Evolutionary conservation across 202 grass and related monocot genomes (phyloP).

Genomic region (Schoenoplectus triqueter): DNA sequence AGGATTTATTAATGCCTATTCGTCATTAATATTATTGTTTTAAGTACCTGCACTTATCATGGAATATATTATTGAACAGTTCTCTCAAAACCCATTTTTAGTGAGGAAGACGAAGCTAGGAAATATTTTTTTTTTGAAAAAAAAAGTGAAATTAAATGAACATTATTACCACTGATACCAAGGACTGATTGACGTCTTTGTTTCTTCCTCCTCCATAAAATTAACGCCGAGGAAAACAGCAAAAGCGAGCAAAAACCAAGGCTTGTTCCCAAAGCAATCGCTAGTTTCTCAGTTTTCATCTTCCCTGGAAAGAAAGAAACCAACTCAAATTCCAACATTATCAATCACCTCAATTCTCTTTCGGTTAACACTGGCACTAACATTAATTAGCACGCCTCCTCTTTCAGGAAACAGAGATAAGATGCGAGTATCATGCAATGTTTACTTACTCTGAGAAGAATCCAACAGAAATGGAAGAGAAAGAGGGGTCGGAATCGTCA

Average conservation of each 20-base stretch:
- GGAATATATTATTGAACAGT: too few relatives aligned
- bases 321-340: background rate
- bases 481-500: conserved; percentile 47
- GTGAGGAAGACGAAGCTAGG: background rate
- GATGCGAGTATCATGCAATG: background rate
- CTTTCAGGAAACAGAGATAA: too few relatives aligned
- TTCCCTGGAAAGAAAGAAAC: conserved; percentile 41
- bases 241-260: conserved; percentile 68
- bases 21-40: background rate
- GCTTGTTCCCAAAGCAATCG: conserved; percentile 69
- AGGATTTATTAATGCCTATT: background rate
- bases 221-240: conserved; percentile 61
- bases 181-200: conserved; percentile 63
- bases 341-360: background rate
- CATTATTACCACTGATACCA: conserved; percentile 56
- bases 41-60: too few relatives aligned
- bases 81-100: background rate
- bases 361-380: background rate
- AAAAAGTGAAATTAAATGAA: background rate
- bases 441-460: conserved; percentile 54
- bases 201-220: conserved; percentile 61
- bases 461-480: conserved; percentile 64
- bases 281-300: conserved; percentile 70
- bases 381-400: too few relatives aligned
- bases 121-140: too few relatives aligned